Evolutionary conservation across 805 yeast genomes (phyloP).

Genomic region (Starmerella floricola): DNA sequence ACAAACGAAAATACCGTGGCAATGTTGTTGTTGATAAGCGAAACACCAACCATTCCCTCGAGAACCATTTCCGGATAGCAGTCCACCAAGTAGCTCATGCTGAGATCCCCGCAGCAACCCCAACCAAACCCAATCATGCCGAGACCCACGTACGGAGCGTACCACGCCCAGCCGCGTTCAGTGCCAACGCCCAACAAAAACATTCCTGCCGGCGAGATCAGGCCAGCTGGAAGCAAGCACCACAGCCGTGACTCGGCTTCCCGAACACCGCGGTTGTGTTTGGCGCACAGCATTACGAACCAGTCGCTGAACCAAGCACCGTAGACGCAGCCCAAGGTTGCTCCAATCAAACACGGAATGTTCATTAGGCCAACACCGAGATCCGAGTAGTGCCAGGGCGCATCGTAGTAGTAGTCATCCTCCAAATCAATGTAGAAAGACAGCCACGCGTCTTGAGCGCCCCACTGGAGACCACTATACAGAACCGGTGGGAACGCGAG

Average conservation of each 20-base stretch:
- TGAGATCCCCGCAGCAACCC: slow-evolving; percentile 37
- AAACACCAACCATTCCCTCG: slow-evolving; percentile 45
- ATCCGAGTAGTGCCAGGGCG: slow-evolving; percentile 55
- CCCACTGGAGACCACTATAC: slow-evolving; percentile 67
- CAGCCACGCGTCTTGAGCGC: slow-evolving; percentile 63
- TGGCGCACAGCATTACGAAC: slow-evolving; percentile 39
- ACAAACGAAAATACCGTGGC: slow-evolving; percentile 40
- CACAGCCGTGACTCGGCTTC: slow-evolving; percentile 49
- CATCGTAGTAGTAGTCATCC: slow-evolving; percentile 51
- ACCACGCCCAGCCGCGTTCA: slow-evolving; percentile 42
- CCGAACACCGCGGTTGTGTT: slow-evolving; percentile 39
- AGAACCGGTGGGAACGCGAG: slow-evolving; percentile 38
- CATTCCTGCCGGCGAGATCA: slow-evolving; percentile 44
- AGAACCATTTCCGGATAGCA: slow-evolving; percentile 43
- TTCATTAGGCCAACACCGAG: slow-evolving; percentile 66
- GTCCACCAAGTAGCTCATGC: slow-evolving; percentile 46
- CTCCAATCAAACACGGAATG: slow-evolving; percentile 48
- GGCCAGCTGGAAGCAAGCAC: slow-evolving; percentile 36
- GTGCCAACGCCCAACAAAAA: slow-evolving; percentile 59
- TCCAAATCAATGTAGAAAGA: slow-evolving; percentile 65
- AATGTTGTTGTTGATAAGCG: slow-evolving; percentile 40
- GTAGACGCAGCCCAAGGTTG: slow-evolving; percentile 38
- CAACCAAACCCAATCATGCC: slow-evolving; percentile 45
- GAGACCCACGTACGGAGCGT: slow-evolving; percentile 42
- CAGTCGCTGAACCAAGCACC: slow-evolving; percentile 43